phyloP scores from a whole-genome alignment of 768 basidiomycete species.

The Neoboletus brunneissimus region DNA sequence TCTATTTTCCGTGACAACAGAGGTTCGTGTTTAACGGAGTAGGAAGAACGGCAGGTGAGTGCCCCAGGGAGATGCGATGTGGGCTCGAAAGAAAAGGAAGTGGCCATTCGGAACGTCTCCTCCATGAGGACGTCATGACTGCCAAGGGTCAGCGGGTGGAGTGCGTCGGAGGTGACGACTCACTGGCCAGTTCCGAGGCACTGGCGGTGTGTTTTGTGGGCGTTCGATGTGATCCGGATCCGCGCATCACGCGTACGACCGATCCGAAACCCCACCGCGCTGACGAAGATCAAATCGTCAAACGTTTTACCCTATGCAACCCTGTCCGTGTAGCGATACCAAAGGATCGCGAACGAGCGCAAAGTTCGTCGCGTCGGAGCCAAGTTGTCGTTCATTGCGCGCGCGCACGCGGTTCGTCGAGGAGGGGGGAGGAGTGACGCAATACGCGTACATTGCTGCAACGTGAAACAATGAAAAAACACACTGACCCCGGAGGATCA shows the following conservation, averaged over 20 bases:
- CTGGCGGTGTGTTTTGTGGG: too few species aligned
- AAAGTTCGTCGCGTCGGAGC: too few species aligned
- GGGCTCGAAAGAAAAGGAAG: background rate
- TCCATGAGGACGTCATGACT: background rate
- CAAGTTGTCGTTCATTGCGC: too few species aligned
- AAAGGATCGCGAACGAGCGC: too few species aligned
- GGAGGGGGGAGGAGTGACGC: too few species aligned
- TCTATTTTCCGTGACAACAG: background rate
- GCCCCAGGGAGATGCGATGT: conserved; percentile 1
- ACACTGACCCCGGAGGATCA: background rate
- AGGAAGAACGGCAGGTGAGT: background rate
- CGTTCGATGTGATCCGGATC: too few species aligned
- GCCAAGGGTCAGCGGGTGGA: background rate
- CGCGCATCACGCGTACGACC: background rate
- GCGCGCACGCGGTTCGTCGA: too few species aligned
- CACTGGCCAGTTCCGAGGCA: too few species aligned
- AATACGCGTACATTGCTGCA: too few species aligned
- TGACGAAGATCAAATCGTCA: background rate
- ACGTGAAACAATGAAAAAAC: background rate
- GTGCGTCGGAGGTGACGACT: background rate
- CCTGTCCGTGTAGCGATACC: background rate
- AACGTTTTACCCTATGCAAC: background rate
- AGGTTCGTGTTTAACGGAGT: background rate
- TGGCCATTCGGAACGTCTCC: background rate
- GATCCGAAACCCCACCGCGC: background rate